A percentile compares a stretch with the other conserved stretches of the same genome.
These are phyloP conservation scores for Lotus japonicus DNA, from an alignment of 306 rosid species.

Conservation along the genomic window DNA sequence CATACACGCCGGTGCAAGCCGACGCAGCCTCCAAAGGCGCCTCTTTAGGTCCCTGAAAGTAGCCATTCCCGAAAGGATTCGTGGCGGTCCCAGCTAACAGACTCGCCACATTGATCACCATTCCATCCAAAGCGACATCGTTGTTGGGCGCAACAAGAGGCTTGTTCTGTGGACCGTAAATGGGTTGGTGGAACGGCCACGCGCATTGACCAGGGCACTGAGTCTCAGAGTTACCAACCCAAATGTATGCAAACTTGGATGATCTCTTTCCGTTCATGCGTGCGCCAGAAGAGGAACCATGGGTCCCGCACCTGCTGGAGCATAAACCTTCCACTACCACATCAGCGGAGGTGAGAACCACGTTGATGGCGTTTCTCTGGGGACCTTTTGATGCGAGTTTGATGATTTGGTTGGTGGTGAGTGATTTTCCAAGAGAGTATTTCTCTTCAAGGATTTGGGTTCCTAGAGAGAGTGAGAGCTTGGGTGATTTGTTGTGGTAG, in stretches of 20 bases:
- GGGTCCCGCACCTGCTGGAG: constrained; percentile 51
- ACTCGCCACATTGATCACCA: constrained; percentile 63
- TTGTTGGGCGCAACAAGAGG: constrained; percentile 58
- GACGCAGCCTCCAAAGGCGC: constrained; percentile 71
- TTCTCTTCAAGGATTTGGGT: constrained; percentile 35
- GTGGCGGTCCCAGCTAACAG: constrained; percentile 58
- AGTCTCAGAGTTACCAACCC: constrained; percentile 67
- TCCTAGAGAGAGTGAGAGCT: constrained; percentile 27
- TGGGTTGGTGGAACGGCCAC: constrained; percentile 85
- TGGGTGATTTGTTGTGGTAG: constrained; percentile 19
- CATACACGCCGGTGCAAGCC: constrained; percentile 60
- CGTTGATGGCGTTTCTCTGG: constrained; percentile 38
- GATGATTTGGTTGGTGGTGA: constrained; percentile 32
- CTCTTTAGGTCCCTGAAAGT: constrained; percentile 63
- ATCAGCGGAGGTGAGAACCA: constrained; percentile 45
- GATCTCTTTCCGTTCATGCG: constrained; percentile 15
- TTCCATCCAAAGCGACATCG: constrained; percentile 67
- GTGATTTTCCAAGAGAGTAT: constrained; percentile 45
- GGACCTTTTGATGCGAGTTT: constrained; percentile 41
- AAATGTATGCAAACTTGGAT: constrained; percentile 47
- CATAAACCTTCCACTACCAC: constrained; percentile 53
- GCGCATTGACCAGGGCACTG: constrained; percentile 82
- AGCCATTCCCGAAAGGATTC: constrained; percentile 63
- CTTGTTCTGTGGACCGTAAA: constrained; percentile 57
- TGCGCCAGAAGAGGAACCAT: constrained; percentile 34